Evolutionary conservation across 192 early-diverging fungal genomes (phyloP), one percentile per base, ranked within the genome.

Genomic region (Umbelopsis isabellina): DNA sequence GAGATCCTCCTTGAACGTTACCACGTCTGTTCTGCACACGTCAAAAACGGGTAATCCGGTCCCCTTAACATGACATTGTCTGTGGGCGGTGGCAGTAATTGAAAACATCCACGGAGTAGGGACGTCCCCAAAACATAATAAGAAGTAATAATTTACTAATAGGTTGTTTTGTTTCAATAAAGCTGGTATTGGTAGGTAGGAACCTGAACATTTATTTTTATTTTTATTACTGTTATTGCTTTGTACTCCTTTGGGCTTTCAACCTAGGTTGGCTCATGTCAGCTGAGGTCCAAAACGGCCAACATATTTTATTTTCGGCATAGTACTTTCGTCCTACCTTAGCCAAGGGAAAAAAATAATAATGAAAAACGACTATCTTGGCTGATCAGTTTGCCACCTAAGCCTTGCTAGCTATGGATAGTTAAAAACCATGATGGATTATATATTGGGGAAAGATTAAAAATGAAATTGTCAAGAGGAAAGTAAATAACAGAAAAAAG

Each of bases 41-140:
- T 35, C 33, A 25, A 27, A 61, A 61, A 61, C 30, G 5, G 55
- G 55, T 33, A 61, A 61, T 61, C 55, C 55, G 11, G n/a, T 53
- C 51, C 23, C 52, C 30, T 30, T 25, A 13, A 16, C 20, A 16
- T 21, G 15, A 21, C 18, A n/a, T 23, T 37, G 55, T 61, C 55
- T 35, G 55, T 61, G 55, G 18, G 55, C 55, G 30, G 10, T 41
- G 37, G 37, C 37, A 41, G 37, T 41, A 41, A 41, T 41, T 41
- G 37, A 41, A 41, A 41, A 41, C 6, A 4, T 41, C 37, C 37
- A 41, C 5, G 37, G 37, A 41, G 37, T 41, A 41, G 2, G 2
- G 37, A 41, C 27, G 37, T 9, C 2, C 37, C 1, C 1, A 41
- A 41, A 0, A 2, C 37, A 30, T 30, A 30, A 30, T 30, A 30